A percentile compares a stretch with the other conserved stretches of the same genome.
Evolutionary conservation across 75 land plant genomes (phyloP).

Genomic region (Pinus albicaulis): DNA sequence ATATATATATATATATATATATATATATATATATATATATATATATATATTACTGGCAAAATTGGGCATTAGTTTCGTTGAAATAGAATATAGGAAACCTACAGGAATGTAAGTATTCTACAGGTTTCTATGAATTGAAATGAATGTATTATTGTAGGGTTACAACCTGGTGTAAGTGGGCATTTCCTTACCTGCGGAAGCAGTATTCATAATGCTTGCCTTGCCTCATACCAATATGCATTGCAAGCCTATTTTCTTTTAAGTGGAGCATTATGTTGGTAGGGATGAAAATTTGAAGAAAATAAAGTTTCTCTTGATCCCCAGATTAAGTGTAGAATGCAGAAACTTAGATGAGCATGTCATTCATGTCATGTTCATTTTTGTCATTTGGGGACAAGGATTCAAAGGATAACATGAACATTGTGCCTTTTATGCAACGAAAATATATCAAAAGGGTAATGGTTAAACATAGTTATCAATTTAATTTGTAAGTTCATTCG

Average conservation of each 20-base stretch:
- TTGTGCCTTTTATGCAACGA: not conserved
- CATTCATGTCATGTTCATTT: constrained; percentile 5
- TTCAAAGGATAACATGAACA: not conserved
- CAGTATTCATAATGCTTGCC: not conserved
- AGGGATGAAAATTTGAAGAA: constrained; percentile 5
- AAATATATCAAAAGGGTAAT: constrained; percentile 4
- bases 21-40: no score
- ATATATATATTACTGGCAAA: no score
- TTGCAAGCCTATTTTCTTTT: not conserved
- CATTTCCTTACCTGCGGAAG: not conserved
- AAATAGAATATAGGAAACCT: no score
- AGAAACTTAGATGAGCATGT: constrained; percentile 1
- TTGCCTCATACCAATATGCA: not conserved
- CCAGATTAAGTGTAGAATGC: not conserved
- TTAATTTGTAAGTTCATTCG: not conserved
- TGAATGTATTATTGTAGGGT: no score
- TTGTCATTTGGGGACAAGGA: not conserved
- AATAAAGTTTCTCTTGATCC: not conserved
- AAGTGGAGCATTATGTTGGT: not conserved
- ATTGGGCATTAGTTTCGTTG: no score
- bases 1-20: no score
- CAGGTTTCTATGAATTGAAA: no score
- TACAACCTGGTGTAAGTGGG: constrained; percentile 69
- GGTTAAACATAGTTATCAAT: not conserved
- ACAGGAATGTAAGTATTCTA: no score